These are phyloP conservation scores for Polygonum maritimum DNA, from an alignment of 148 eudicot genomes.

Conservation along the genomic window DNA sequence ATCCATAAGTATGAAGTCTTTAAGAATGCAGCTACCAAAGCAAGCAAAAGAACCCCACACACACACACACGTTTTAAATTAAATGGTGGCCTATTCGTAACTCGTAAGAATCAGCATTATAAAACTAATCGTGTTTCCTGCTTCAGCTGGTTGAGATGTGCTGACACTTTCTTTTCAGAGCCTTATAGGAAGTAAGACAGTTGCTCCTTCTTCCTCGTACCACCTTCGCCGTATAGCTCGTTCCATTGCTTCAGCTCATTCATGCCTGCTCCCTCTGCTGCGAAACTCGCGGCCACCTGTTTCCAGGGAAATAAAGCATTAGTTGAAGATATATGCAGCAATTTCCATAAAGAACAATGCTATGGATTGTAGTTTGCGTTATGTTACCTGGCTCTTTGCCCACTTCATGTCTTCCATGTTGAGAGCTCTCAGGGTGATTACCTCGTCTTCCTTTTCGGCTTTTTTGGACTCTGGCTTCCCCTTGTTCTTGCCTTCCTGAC, in stretches of 20 bases:
- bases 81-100: not conserved
- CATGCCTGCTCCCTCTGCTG: conserved; percentile 78
- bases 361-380: not conserved
- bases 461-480: conserved; percentile 36
- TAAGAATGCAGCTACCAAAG: not conserved
- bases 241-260: conserved; percentile 87
- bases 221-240: conserved; percentile 89
- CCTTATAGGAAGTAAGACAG: conserved; percentile 68
- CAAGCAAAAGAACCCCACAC: not conserved
- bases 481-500: conserved; percentile 40
- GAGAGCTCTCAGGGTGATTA: conserved; percentile 57
- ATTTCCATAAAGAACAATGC: not conserved
- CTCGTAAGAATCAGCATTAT: not conserved
- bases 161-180: not conserved
- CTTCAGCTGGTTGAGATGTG: not conserved
- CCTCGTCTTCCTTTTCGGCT: conserved; percentile 43
- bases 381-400: conserved; percentile 82
- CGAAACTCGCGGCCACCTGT: conserved; percentile 89
- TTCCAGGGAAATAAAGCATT: conserved; percentile 1
- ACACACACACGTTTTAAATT: not conserved
- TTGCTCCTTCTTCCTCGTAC: conserved; percentile 84
- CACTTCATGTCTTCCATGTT: conserved; percentile 92
- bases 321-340: not conserved
- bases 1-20: conserved; percentile 3
- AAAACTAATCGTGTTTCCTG: not conserved